Evolutionary conservation across 1,139 yeast species (phyloP), one percentile per base, ranked within the genome.

Genomic region (Diutina neorugosa): DNA sequence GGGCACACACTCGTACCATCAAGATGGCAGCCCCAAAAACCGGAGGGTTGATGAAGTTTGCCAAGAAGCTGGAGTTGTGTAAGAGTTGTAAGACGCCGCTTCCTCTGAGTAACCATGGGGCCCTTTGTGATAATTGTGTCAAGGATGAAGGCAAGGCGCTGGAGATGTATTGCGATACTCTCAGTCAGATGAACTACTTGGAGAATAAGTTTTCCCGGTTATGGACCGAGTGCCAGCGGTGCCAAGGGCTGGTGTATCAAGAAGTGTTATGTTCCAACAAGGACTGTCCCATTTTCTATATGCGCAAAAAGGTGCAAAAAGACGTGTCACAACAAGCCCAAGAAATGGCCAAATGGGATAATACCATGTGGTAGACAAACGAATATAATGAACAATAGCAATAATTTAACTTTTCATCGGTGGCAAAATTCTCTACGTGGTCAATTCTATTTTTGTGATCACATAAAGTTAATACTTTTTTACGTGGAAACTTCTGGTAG

Each of bases 191-290:
- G 76, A 86, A 89, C 62, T 82, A 81, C 52, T 69, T 93, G 58
- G 96, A 94, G 64, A 79, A 81, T 57, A 85, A 86, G 61, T 94
- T 89, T 63, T 84, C 96, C 1, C 74, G 96, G 58, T 71, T 94
- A 56, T 94, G 99, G 99, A 93, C 98, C 0, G 96, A 94, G 64
- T 94, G 99, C 65, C 99, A 94, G 69, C 75, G 98, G 58, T 94
- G 98, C 66, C 98, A 94, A 62, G 98, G 98, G 0, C 87, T 95
- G 21, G 71, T 94, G 55, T 97, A 93, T 62, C 97, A 90, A 67
- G 98, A 93, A 62, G 98, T 94, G 7, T 73, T 93, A 46, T 94
- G 99, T 66, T 85, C 96, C 0, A 89, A 93, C 60, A 90, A 90
- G 61, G 98, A 93, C 68, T 94, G 99, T 69, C 97, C 98, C 1